Conservation (phyloP, 257 asterid species). For the Euphrasia confusa region DNA sequence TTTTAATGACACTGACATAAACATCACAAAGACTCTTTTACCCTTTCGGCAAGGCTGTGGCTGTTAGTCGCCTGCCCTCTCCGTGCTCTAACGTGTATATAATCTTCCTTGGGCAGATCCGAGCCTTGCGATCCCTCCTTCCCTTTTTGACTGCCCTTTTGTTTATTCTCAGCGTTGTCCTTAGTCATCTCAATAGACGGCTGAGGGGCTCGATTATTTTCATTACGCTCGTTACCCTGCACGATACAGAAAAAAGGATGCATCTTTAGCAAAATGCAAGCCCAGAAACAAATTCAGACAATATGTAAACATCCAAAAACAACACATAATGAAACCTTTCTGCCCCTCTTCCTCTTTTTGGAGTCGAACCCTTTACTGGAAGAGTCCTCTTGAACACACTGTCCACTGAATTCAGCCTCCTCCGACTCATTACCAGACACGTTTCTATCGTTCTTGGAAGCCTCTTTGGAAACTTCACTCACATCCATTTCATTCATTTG, state of each 20-base stretch:
- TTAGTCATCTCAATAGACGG: slow-evolving; percentile 34
- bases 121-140: slow-evolving; percentile 68
- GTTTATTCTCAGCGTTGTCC: slow-evolving; percentile 39
- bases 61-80: slow-evolving; percentile 88
- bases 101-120: slow-evolving; percentile 61
- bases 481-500: slow-evolving; percentile 34
- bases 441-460: slow-evolving; percentile 37
- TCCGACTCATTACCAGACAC: slow-evolving; percentile 38
- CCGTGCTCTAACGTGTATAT: slow-evolving; percentile 62
- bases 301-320: not conserved
- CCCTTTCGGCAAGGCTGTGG: slow-evolving; percentile 92
- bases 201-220: slow-evolving; percentile 35
- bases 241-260: not conserved
- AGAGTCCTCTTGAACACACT: not conserved
- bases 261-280: not conserved
- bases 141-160: slow-evolving; percentile 44
- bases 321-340: not conserved
- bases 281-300: not conserved
- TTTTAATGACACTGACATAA: too few relatives aligned
- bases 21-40: slow-evolving; percentile 10
- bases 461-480: slow-evolving; percentile 37
- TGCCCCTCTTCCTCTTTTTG: not conserved
- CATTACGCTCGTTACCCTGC: slow-evolving; percentile 47
- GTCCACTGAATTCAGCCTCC: not conserved
- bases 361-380: not conserved